Base-by-base conservation (phyloP, 495 filamentous ascomycete genomes). In the Penicillium flavigenum region DNA sequence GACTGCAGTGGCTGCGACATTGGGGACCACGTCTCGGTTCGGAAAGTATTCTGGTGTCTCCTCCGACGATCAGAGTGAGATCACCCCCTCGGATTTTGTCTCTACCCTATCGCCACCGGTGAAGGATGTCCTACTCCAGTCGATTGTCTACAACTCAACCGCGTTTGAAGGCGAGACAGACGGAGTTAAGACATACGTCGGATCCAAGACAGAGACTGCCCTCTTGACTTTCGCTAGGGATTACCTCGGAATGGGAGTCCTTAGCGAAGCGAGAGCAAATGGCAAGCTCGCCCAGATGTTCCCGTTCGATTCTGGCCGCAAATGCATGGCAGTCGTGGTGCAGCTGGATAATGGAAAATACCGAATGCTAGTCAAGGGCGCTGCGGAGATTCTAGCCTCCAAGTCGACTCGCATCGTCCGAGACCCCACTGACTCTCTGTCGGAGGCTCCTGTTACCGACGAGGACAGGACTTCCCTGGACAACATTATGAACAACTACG, bases 131-230 rank as follows among this genome's bases (percentile, higher is more conserved):
- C 66, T 96, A 7, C 73, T 83, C 29, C 81, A 91, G 49, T 93
- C 90, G 0, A 90, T 96, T 59, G 81, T 86, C 12, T 72, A 92
- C 57, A 96, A 96, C 74, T 93, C 91, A 1, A 95, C 91, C 0
- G 91, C 91, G 7, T 95, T 93, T 61, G 90, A 96, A 67, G 87
- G 88, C 31, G 88, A 92, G 32, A 79, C 83, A 32, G 85, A 90
- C 39, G 82, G 82, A 0, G 74, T 81, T 11, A 71, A 76, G 51
- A 81, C 83, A 0, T 96, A 92, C 59, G 84, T 95, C 54, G 91
- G 91, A 49, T 95, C 91, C 5, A 96, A 95, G 76, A 96, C 91
- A 0, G 91, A 96, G 64, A 93, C 91, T 6, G 89, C 91, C 2
- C 77, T 96, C 38, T 76, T 96, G 16, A 80, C 79, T 20, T 88